Percentiles rank a stretch among this genome's conserved stretches.
Conservation (phyloP, 257 asterid genomes). For the Forsythia viridissima region DNA sequence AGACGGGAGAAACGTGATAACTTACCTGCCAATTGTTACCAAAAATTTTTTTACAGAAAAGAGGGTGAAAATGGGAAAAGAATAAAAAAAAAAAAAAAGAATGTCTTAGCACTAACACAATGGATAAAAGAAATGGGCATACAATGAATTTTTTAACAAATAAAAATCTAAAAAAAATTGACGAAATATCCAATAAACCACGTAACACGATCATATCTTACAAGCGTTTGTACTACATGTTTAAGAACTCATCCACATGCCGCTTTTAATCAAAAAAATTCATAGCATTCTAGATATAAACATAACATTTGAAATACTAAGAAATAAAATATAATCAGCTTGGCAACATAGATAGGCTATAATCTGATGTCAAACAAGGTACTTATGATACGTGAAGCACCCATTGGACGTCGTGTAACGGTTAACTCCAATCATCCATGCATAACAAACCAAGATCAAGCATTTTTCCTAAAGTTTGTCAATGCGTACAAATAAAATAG, state of each 20-base stretch:
- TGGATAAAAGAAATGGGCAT: too few species aligned
- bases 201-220: too few species aligned
- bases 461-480: not conserved
- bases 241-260: too few species aligned
- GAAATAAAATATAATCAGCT: not conserved
- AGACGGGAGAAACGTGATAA: not conserved
- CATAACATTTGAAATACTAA: too few species aligned
- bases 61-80: not conserved
- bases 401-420: slow-evolving; percentile 85
- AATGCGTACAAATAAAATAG: too few species aligned
- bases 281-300: not conserved
- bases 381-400: slow-evolving; percentile 69
- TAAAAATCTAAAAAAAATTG: too few species aligned
- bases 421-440: slow-evolving; percentile 93
- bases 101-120: too few species aligned
- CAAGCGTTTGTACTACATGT: too few species aligned
- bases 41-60: slow-evolving; percentile 2
- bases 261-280: too few species aligned
- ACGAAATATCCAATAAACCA: too few species aligned
- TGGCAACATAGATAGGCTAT: slow-evolving; percentile 19
- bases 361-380: slow-evolving; percentile 63
- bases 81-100: too few species aligned
- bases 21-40: slow-evolving; percentile 12
- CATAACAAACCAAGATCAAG: not conserved
- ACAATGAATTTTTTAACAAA: too few species aligned